Evolutionary conservation across 1,284 basidiomycete species (phyloP).

Genomic region (Pyrrhoderma noxium): DNA sequence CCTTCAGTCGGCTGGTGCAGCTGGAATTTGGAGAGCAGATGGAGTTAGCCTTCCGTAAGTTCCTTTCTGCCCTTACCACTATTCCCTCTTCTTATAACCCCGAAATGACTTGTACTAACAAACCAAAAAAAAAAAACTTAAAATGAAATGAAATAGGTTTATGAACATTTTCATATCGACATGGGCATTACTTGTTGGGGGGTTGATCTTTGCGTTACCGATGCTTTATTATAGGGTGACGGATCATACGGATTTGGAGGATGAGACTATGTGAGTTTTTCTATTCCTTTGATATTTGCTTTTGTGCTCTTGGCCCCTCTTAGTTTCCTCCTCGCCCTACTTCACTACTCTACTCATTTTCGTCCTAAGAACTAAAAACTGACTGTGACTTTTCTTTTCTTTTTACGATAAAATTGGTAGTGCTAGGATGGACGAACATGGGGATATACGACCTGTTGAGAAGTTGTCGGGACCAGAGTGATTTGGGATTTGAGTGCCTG

Average conservation of each 20-base stretch:
- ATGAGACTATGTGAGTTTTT: constrained; percentile 23
- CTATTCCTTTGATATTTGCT: neutral
- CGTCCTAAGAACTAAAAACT: neutral
- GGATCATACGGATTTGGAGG: constrained; percentile 24
- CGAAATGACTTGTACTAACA: too few species aligned
- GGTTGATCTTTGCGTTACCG: constrained; percentile 26
- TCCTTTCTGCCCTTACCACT: neutral
- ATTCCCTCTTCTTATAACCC: neutral
- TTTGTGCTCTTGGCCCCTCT: neutral
- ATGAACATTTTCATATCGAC: constrained; percentile 28
- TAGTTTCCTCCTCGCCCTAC: neutral
- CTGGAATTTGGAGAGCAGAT: constrained; percentile 32
- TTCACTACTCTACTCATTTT: neutral
- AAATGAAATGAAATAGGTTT: constrained; percentile 17
- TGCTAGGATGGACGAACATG: constrained; percentile 20
- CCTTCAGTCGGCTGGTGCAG: constrained; percentile 31
- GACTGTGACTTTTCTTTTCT: neutral
- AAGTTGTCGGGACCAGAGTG: constrained; percentile 2
- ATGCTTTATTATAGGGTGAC: constrained; percentile 26
- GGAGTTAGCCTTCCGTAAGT: constrained; percentile 26
- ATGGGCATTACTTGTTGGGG: constrained; percentile 24
- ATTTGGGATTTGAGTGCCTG: neutral
- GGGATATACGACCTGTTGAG: constrained; percentile 14
- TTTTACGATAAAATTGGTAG: constrained; percentile 4
- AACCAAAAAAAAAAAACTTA: too few species aligned